Evolutionary conservation across 2,329 filamentous ascomycete species (phyloP), one percentile per base, ranked within the genome.

Genomic region (Colletotrichum horii): DNA sequence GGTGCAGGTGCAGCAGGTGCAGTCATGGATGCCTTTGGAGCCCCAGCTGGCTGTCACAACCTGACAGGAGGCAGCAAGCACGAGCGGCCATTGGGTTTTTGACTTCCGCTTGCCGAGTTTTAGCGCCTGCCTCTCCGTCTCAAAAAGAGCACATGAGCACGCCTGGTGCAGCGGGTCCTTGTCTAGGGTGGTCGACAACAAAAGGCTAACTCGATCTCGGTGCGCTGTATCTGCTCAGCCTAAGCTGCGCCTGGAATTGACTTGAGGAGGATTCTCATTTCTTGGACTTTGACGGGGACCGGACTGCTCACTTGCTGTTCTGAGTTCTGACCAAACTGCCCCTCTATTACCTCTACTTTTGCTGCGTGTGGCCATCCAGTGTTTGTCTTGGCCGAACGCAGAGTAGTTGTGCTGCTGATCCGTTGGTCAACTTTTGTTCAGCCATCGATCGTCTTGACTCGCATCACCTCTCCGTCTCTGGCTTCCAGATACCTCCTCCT

Each of bases 131-230:
- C 34, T 81, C 81, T 80, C 80, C 82, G 84, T 85, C 84, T 86
- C 82, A 82, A 83, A 85, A 83, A 84, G 85, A 82, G 83, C 86
- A 88, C 86, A 88, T 88, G 86, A 88, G 84, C 85, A 83, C 83
- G 83, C 84, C 84, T 82, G 85, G 83, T 78, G 77, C 79, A 85
- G 83, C 82, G 84, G 84, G 81, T 84, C 82, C 80, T 76, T 76
- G 74, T 76, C 74, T 38, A 66, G 64, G 68, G 65, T 66, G 58
- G 74, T 38, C 74, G 55, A 62, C 71, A 65, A 71, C 28, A 34
- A 76, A 75, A 74, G 70, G 74, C 74, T 76, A 74, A 76, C 58
- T 48, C 24, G 70, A 70, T 71, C 68, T 32, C 24, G 43, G 43
- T 52, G 43, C 55, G 66, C 48, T 52, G 60, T 26, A 28, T 61